These are phyloP conservation scores for Babesia caballi DNA, from an alignment of 169 alveolate genomes.

Conservation along the genomic window DNA sequence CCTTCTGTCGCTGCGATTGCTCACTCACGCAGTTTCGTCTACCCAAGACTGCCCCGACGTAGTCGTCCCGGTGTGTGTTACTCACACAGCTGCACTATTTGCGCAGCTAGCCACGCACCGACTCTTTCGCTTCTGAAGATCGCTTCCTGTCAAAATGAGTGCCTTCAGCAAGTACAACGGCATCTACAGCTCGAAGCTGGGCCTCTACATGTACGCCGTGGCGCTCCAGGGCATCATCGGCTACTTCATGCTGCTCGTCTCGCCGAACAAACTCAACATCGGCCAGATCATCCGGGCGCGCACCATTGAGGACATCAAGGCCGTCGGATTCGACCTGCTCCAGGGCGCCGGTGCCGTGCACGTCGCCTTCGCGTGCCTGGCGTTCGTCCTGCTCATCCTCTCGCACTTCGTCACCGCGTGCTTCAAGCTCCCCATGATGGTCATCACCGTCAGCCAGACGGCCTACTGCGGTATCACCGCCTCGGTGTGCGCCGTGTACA, in stretches of 20 bases:
- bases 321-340: constrained; percentile 43
- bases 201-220: constrained; percentile 52
- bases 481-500: constrained; percentile 25
- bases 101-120: no score
- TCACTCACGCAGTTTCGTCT: no score
- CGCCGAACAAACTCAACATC: constrained; percentile 47
- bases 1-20: no score
- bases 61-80: no score
- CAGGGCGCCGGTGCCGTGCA: constrained; percentile 59
- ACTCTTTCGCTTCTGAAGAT: no score
- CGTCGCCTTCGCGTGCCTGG: constrained; percentile 22
- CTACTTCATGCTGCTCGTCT: constrained; percentile 36
- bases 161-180: constrained; percentile 43
- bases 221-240: constrained; percentile 49
- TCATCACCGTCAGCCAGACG: constrained; percentile 40
- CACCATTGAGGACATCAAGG: constrained; percentile 9
- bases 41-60: no score
- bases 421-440: constrained; percentile 54
- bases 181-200: constrained; percentile 61
- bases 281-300: constrained; percentile 27
- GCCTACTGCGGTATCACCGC: constrained; percentile 60
- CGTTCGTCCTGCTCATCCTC: constrained; percentile 36
- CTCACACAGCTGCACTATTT: no score
- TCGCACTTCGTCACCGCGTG: constrained; percentile 44
- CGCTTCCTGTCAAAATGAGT: constrained; percentile 19